Evolutionary conservation across 129 eudicot species (phyloP).

Genomic region (Daucus carota): DNA sequence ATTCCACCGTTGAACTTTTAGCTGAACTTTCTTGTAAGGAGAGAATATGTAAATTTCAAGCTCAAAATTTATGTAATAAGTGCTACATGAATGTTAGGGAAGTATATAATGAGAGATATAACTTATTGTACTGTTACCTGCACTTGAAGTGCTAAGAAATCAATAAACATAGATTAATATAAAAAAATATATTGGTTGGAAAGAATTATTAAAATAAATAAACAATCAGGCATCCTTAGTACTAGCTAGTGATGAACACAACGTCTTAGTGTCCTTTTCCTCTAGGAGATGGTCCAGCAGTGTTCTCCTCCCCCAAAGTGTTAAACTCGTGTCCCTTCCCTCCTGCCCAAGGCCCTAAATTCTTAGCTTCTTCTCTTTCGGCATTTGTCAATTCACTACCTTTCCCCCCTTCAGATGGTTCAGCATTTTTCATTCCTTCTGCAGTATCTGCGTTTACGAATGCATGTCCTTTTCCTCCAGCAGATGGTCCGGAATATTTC

Average conservation of each 20-base stretch:
- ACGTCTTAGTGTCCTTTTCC: constrained; percentile 22
- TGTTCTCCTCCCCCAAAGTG: constrained; percentile 11
- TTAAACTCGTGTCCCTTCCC: constrained; percentile 11
- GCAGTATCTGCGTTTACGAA: not conserved
- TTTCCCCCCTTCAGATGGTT: constrained; percentile 22
- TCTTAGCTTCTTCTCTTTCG: constrained; percentile 10
- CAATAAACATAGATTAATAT: too few species aligned
- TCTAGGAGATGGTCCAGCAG: constrained; percentile 26
- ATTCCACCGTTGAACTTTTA: too few species aligned
- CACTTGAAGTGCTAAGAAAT: too few species aligned
- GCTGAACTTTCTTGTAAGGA: too few species aligned
- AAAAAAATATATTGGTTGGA: not conserved
- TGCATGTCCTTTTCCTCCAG: constrained; percentile 25
- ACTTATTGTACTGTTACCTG: too few species aligned
- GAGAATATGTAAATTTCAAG: too few species aligned
- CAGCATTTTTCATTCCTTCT: constrained; percentile 18
- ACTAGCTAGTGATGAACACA: not conserved
- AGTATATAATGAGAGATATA: too few species aligned
- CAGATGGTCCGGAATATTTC: constrained; percentile 26
- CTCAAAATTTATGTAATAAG: too few species aligned
- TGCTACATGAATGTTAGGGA: too few species aligned
- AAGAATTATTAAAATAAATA: not conserved
- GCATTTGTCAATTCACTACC: constrained; percentile 6
- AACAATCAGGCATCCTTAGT: not conserved
- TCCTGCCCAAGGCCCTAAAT: constrained; percentile 17